Base-by-base conservation (phyloP, 257 asterid genomes). In the Solanum virginianum region DNA sequence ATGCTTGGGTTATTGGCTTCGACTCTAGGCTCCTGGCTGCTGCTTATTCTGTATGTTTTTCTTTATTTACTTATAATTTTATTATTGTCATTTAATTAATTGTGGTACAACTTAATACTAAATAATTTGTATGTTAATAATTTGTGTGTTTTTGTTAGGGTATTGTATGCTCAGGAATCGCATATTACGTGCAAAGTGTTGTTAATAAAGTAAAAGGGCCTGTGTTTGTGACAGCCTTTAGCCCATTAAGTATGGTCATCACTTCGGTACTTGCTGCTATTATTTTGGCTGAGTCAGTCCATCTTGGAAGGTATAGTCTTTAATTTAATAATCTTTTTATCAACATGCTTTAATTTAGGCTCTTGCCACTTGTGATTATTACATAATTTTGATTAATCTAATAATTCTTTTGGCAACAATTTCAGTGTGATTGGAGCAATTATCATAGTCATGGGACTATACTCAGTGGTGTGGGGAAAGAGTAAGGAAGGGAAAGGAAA, bases 391-490 rank as follows among this genome's bases (percentile, higher is more conserved):
- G 51, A 53, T 77, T 22, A 15, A 57, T 22, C 54, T 72, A 39
- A 55, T 41, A 11, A 53, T 47, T 22, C 20, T 16, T 22, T 85
- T 39, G 22, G 3, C 45, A 4, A 62, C 8, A 66, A 81, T 62
- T 57, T 85, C 95, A 95, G 98, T 84, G 80, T 93, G 68, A 86
- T 94, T 75, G 98, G 98, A 82, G 98, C 98, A n/a, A 80, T 47
- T 1, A 89, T 95, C 75, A 92, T 93, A 81, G 97, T 95, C 9
- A 36, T 89, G 13, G 98, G 98, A 59, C 93, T 95, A 41, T 92
- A 95, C 86, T 87, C 97, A 0, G 97, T 94, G 68, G 93, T 94
- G 80, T 93, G 98, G 98, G 98, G 98, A 1, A 95, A 95, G 80
- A 91, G 94, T 90, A 94, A 91, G 80, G 98, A 95, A 59, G 66